Evolutionary conservation across 176 grass and related monocot species (phyloP).

Genomic region (Paspalum notatum): DNA sequence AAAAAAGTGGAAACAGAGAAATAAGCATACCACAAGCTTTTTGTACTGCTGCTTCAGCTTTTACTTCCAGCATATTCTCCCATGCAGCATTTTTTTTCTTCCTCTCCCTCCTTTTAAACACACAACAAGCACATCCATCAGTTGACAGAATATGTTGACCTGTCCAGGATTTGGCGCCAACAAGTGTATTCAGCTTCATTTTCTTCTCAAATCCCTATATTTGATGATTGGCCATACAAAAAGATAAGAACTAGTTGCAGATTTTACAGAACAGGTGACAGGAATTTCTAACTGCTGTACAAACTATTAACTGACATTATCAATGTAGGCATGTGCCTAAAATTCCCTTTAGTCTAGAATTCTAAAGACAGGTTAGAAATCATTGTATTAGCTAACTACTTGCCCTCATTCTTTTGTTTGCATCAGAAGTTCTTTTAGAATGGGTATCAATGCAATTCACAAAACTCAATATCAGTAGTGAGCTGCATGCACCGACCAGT

Average conservation of each 20-base stretch:
- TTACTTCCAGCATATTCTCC: constrained; percentile 73
- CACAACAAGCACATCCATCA: constrained; percentile 35
- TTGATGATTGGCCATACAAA: constrained; percentile 1
- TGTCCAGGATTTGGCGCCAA: too few species aligned
- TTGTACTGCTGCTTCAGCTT: constrained; percentile 72
- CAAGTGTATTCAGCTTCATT: constrained; percentile 27
- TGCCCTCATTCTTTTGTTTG: constrained; percentile 1
- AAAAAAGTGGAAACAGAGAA: constrained; percentile 12
- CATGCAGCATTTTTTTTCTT: constrained; percentile 69
- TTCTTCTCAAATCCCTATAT: neutral
- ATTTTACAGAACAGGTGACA: constrained; percentile 6
- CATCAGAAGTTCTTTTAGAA: neutral
- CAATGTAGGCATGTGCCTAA: neutral
- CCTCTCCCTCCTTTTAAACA: constrained; percentile 61
- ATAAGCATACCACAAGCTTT: constrained; percentile 71
- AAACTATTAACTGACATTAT: constrained; percentile 7
- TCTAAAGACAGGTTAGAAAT: neutral
- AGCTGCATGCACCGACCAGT: too few species aligned
- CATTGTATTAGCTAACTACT: constrained; percentile 9
- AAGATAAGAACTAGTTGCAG: constrained; percentile 1
- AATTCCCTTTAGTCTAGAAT: neutral
- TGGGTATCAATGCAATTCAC: neutral
- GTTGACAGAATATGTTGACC: constrained; percentile 10
- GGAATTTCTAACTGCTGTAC: neutral
- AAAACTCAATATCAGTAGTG: neutral